Percentiles rank a stretch among this genome's conserved stretches.
Conservation (phyloP, 768 basidiomycete genomes). For the Leccinum imitatum region DNA sequence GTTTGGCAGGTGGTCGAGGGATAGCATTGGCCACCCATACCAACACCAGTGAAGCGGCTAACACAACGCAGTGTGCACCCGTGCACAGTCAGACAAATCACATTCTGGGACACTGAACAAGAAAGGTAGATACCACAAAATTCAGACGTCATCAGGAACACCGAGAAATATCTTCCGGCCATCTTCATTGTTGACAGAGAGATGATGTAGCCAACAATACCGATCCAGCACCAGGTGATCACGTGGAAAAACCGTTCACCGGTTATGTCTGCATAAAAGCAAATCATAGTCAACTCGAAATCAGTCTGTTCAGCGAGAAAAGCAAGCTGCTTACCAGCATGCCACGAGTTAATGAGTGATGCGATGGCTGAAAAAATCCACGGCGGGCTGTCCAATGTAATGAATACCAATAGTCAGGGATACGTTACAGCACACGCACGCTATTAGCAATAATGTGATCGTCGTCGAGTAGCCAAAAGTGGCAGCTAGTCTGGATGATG, state of each 20-base stretch:
- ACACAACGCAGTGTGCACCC: neutral
- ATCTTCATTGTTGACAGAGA: slow-evolving; percentile 51
- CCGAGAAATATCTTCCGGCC: slow-evolving; percentile 54
- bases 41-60: slow-evolving; percentile 43
- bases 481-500: slow-evolving; percentile 46
- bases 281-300: slow-evolving; percentile 13
- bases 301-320: neutral
- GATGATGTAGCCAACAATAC: slow-evolving; percentile 62
- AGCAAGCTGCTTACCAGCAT: slow-evolving; percentile 37
- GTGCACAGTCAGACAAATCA: neutral
- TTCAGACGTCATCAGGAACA: slow-evolving; percentile 64
- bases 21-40: slow-evolving; percentile 65
- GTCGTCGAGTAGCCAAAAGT: slow-evolving; percentile 39
- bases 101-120: neutral
- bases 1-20: slow-evolving; percentile 58
- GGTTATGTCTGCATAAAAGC: slow-evolving; percentile 42
- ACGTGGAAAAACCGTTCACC: slow-evolving; percentile 69
- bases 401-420: neutral
- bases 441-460: slow-evolving; percentile 54
- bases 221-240: slow-evolving; percentile 55
- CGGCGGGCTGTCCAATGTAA: slow-evolving; percentile 46
- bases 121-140: slow-evolving; percentile 37
- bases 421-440: slow-evolving; percentile 41
- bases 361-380: slow-evolving; percentile 55
- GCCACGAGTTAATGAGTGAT: slow-evolving; percentile 34